Conservation (phyloP, 2,329 filamentous ascomycete genomes). For the Huntiella abstrusa region DNA sequence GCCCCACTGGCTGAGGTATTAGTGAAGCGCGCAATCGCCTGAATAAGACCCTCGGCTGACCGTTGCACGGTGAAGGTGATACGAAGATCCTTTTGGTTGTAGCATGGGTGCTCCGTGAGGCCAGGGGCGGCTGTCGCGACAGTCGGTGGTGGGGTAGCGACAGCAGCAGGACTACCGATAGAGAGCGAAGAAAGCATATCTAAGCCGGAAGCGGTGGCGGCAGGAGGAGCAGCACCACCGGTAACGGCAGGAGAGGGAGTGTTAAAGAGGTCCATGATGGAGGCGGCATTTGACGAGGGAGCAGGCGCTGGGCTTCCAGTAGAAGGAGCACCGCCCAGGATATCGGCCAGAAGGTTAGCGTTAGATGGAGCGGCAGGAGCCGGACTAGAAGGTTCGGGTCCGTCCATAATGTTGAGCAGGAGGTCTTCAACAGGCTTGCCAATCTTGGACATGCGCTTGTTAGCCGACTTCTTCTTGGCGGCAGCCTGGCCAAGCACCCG, state of each 20-base stretch:
- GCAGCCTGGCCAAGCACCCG: constrained; percentile 66
- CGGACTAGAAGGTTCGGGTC: constrained; percentile 16
- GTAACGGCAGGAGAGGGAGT: constrained; percentile 22
- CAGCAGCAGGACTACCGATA: constrained; percentile 19
- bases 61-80: constrained; percentile 73
- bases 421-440: constrained; percentile 80
- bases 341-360: constrained; percentile 76
- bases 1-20: constrained; percentile 47
- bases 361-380: constrained; percentile 48
- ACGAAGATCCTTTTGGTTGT: constrained; percentile 68
- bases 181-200: constrained; percentile 30
- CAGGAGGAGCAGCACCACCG: constrained; percentile 16
- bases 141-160: constrained; percentile 16
- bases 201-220: constrained; percentile 24
- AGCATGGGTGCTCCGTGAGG: constrained; percentile 48
- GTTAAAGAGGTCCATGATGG: constrained; percentile 83
- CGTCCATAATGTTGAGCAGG: constrained; percentile 75
- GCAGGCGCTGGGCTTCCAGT: constrained; percentile 24
- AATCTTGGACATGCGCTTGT: constrained; percentile 57
- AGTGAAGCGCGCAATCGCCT: constrained; percentile 66
- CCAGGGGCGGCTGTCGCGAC: constrained; percentile 20
- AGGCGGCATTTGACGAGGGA: constrained; percentile 38
- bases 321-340: constrained; percentile 54
- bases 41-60: constrained; percentile 58
- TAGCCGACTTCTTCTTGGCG: constrained; percentile 44